Evolutionary conservation across 2,329 filamentous ascomycete genomes (phyloP).

Genomic region (Sarocladiaceae sp.): DNA sequence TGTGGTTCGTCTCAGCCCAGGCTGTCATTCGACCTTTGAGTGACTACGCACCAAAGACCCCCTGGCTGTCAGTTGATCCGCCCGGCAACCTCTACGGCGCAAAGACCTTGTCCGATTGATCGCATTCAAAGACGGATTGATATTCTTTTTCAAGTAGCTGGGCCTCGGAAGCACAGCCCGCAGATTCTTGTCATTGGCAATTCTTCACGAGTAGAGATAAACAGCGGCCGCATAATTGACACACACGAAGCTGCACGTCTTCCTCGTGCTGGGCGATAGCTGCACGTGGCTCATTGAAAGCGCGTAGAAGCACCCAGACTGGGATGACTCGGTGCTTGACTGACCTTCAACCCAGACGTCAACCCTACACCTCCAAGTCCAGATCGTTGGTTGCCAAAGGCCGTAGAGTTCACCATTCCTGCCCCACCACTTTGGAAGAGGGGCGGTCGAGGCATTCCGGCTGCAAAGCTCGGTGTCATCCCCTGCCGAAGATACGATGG

Average conservation of each 20-base stretch:
- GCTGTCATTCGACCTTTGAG: no score
- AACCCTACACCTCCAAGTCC: slow-evolving; percentile 22
- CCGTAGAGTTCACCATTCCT: not conserved
- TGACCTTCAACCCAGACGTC: slow-evolving; percentile 25
- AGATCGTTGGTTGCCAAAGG: not conserved
- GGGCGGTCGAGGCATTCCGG: not conserved
- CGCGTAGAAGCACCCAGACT: not conserved
- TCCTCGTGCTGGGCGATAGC: no score
- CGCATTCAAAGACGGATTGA: not conserved
- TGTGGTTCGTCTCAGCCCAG: no score
- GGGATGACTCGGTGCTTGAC: slow-evolving; percentile 12
- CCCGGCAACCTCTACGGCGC: no score
- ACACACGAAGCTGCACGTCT: no score
- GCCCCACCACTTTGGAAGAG: not conserved
- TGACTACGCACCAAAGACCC: no score
- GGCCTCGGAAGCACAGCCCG: no score
- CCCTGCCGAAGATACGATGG: not conserved
- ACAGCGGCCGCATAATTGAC: no score
- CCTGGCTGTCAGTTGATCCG: no score
- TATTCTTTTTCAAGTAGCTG: no score
- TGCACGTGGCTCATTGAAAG: not conserved
- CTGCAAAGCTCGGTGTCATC: not conserved
- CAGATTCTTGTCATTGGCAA: no score
- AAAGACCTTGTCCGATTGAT: not conserved
- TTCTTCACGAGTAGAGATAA: no score